Evolutionary conservation across 345 rosid genomes (phyloP), one percentile per base, ranked within the genome.

Genomic region (Arabidopsis suecica): DNA sequence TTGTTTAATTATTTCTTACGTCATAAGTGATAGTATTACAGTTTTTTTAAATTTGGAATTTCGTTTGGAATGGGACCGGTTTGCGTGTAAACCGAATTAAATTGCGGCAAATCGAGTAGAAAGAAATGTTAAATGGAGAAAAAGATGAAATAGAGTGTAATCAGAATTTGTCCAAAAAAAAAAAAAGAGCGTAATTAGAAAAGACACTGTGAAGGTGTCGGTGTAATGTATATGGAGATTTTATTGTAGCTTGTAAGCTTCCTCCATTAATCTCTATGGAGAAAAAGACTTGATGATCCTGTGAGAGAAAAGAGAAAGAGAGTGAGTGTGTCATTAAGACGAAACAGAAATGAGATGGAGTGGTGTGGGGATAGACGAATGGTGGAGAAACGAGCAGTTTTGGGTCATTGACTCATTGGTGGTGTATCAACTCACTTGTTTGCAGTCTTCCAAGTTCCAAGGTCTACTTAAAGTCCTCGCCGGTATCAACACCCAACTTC

Each of bases 301-400:
- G 6, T 9, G 1, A 50, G 5, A 47, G 14, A 62, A 47, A 11
- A 10, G 25, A 9, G 25, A 1, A 3, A 12, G 34, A 6, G 9
- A 22, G 25, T 23, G 38, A n/a, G 69, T 23, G 25, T 16, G 25
- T 16, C 28, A 40, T 61, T 2, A 48, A 14, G 38, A 63, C 23
- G 16, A 47, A 47, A 16, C 28, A 7, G 97, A 92, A 68, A 92
- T 88, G 97, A 84, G 97, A 66, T 92, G 97, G 96, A 88, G 96
- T 16, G 94, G 96, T 20, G 97, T 92, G 12, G 97, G 96, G 56
- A 87, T 90, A 9, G 97, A 92, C 3, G 94, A 92, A 58, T 90
- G 97, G 97, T 92, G 97, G 96, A 90, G 96, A 77, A 92, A 90
- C 48, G 96, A 92, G 57, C 97, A 92, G 70, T 92, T 92, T 84